A percentile compares a stretch with the other conserved stretches of the same genome.
Evolutionary conservation across 768 basidiomycete species (phyloP).

Genomic region (Agaricus blazei): DNA sequence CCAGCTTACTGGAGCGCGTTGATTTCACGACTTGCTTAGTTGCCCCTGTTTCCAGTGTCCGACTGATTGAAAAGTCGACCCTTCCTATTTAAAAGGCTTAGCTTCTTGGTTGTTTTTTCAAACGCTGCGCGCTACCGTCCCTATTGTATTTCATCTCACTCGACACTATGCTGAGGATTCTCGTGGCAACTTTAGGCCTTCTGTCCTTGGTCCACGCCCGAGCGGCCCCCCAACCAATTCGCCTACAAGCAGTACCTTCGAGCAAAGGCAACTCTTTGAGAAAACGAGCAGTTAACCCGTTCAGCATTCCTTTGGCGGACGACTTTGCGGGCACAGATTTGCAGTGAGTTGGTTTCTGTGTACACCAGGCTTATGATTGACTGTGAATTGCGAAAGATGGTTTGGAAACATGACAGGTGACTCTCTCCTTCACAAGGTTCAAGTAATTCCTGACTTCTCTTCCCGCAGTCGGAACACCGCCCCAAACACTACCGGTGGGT

Average conservation of each 20-base stretch:
- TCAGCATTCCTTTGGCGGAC: conserved; percentile 41
- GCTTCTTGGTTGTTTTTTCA: too few relatives aligned
- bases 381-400: conserved; percentile 30
- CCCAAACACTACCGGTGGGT: conserved; percentile 37
- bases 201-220: conserved; percentile 5
- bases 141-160: neutral
- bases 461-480: conserved; percentile 45
- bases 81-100: too few relatives aligned
- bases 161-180: neutral
- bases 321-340: conserved; percentile 54
- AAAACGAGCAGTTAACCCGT: conserved; percentile 31
- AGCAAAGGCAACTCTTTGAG: conserved; percentile 16
- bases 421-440: neutral
- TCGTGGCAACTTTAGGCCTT: conserved; percentile 1
- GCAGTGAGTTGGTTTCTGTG: conserved; percentile 32
- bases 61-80: too few relatives aligned
- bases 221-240: conserved; percentile 26
- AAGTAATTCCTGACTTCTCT: neutral
- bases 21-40: too few relatives aligned
- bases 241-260: conserved; percentile 20
- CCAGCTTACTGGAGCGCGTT: too few relatives aligned
- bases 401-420: conserved; percentile 46
- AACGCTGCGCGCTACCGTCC: too few relatives aligned
- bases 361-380: neutral
- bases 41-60: too few relatives aligned